Evolutionary conservation across 352 stramenopile genomes (phyloP), one percentile per base, ranked within the genome.

Genomic region (Globisporangium acanthophoron): DNA sequence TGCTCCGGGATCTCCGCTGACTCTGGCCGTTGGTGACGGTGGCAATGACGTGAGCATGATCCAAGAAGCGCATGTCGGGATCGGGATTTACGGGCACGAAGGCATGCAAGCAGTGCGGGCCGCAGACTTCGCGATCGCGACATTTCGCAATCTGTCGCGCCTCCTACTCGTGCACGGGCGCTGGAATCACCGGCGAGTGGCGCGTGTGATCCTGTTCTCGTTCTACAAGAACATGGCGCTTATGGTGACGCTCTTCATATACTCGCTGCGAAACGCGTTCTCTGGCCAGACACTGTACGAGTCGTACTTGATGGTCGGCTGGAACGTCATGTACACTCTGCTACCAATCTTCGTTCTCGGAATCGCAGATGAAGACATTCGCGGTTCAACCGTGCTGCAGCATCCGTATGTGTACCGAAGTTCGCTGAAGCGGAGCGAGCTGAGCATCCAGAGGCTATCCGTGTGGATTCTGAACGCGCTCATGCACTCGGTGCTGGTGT

Each of bases 21-120:
- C 96, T 0, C 74, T 99, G 5, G 96, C 97, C 5, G 97, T 99
- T 52, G 97, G 97, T 20, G 97, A 99, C 71, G 97, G 97, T 46
- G 97, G 97, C 1, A 99, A 99, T 65, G 97, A 99, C 66, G 97
- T 99, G 24, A 96, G 94, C 56, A 99, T 99, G 97, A 99, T 99
- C 58, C 96, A 99, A 79, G 96, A 98, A 72, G 97, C 97, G 37
- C 93, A 99, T 53, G 92, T 99, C 46, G 97, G 97, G 31, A 93
- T 99, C 52, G 97, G 98, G 3, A 99, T 99, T 58, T 98, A 96
- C 47, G 97, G 98, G 7, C 88, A 99, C 56, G 98, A 99, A 85
- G 97, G 83, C 16, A 94, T 96, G 84, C 87, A 96, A 61, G 86
- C 87, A 3, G 86, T 96, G 1, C 80, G 83, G 3, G 83, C 80